Evolutionary conservation across 257 asterid genomes (phyloP), one percentile per base, ranked within the genome.

Genomic region (Nemophila menziesii): DNA sequence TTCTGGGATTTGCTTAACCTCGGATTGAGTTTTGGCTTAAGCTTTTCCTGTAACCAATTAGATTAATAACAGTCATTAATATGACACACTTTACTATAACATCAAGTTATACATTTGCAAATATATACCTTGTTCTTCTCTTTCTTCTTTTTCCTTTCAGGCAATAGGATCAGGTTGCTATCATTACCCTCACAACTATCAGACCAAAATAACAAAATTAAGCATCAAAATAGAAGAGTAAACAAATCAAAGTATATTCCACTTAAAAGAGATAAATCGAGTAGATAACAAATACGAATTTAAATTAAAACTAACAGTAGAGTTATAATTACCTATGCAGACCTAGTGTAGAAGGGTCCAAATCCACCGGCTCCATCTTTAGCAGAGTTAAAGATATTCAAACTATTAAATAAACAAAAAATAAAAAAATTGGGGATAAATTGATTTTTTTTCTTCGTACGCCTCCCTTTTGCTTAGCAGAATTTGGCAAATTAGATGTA

Each of bases 1-100:
- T 80, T 70, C 75, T 78, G 93, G 15, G 93, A 80, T 46, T 78
- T 79, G 49, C 87, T 74, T 18, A 84, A 58, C 60, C 62, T 78
- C 11, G 78, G 64, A 39, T 64, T 61, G 11, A 36, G 44, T 19
- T 23, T 60, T 2, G 41, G 24, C 54, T 56, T 68, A 39, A 59
- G 62, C 58, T 67, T 53, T 22, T 27, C 44, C 0, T 57, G 12
- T 22, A 56, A 73, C 92, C 69, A 55, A 52, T 21, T 29, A 47
- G 2, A 48, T 3, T 45, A 49, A 55, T 2, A 45, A 26, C 18
- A 49, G 41, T 18, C 33, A 45, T 22, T 2, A 38, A 23, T n/a
- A 34, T 36, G 2, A 22, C 0, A 4, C 11, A 11, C 38, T 1
- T 8, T 3, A 43, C 2, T 19, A 22, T n/a, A 16, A 48, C 43